A percentile compares a stretch with the other conserved stretches of the same genome.
Evolutionary conservation across 2,329 filamentous ascomycete genomes (phyloP).

Genomic region (Colletotrichum sp.): DNA sequence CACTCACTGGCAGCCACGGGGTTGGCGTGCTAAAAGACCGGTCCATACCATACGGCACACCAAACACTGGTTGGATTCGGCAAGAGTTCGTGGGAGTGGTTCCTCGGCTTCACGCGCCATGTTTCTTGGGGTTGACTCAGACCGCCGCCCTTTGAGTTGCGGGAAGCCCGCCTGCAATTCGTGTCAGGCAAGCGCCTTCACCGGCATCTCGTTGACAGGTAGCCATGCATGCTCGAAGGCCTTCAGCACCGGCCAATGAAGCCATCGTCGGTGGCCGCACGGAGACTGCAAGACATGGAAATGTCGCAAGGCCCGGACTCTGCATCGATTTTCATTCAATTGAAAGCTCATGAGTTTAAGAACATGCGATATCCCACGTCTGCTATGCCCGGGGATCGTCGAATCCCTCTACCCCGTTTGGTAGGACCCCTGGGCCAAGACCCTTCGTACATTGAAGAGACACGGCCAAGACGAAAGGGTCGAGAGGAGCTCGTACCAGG

Average conservation of each 20-base stretch:
- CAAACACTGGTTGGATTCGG: not conserved
- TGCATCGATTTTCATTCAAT: not conserved
- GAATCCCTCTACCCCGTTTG: not conserved
- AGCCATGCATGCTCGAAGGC: not conserved
- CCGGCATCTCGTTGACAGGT: not conserved
- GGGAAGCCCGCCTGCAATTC: not conserved
- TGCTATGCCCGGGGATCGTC: not conserved
- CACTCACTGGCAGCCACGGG: not conserved
- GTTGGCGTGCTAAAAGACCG: not conserved
- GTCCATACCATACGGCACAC: not conserved
- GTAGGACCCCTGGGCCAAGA: not conserved
- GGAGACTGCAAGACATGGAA: not conserved
- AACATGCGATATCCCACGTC: not conserved
- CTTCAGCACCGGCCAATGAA: not conserved
- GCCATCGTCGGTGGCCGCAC: not conserved
- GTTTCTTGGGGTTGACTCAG: not conserved
- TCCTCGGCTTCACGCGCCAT: not conserved
- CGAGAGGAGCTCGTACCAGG: not conserved
- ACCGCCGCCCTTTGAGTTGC: not conserved
- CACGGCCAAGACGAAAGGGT: not conserved
- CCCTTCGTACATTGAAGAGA: slow-evolving; percentile 7
- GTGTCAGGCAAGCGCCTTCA: not conserved
- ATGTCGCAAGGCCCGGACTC: not conserved
- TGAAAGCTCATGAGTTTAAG: not conserved
- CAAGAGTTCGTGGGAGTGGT: not conserved